Evolutionary conservation across 805 yeast genomes (phyloP).

Genomic region (Scheffersomyces lignosus): DNA sequence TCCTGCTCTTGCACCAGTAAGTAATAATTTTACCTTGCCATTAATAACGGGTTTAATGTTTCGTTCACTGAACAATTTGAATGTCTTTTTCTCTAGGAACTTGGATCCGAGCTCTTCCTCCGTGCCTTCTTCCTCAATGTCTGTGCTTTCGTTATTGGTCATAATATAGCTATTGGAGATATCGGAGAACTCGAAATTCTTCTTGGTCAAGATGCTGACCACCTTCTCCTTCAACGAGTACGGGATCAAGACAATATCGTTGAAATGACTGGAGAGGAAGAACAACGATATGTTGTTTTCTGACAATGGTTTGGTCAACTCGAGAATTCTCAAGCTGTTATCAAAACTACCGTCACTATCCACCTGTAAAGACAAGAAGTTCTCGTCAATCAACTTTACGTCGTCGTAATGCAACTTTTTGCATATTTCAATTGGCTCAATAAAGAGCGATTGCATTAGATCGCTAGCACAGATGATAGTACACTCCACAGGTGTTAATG

Average conservation of each 20-base stretch:
- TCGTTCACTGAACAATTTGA: constrained; percentile 33
- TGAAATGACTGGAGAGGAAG: constrained; percentile 62
- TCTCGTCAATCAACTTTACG: constrained; percentile 41
- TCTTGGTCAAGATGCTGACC: constrained; percentile 41
- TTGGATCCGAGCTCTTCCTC: not conserved
- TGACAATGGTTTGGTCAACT: constrained; percentile 59
- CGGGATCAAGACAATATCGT: constrained; percentile 65
- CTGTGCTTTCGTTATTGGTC: not conserved
- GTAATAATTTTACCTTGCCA: constrained; percentile 38
- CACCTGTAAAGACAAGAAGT: constrained; percentile 55
- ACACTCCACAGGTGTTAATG: constrained; percentile 63
- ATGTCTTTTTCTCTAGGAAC: constrained; percentile 33
- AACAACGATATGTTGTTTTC: constrained; percentile 57
- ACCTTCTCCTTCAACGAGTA: constrained; percentile 43
- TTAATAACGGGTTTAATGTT: constrained; percentile 48
- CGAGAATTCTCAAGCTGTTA: constrained; percentile 51
- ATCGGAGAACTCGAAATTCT: constrained; percentile 46
- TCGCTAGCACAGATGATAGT: constrained; percentile 53
- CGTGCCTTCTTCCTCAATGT: not conserved
- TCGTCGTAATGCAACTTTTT: constrained; percentile 29
- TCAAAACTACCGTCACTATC: constrained; percentile 60
- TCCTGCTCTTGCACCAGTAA: constrained; percentile 61
- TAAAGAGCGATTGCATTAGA: constrained; percentile 39
- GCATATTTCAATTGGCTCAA: constrained; percentile 37
- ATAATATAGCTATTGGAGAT: constrained; percentile 43